phyloP scores from a whole-genome alignment of 176 grass and related monocot genomes.

The Avena insularis region DNA sequence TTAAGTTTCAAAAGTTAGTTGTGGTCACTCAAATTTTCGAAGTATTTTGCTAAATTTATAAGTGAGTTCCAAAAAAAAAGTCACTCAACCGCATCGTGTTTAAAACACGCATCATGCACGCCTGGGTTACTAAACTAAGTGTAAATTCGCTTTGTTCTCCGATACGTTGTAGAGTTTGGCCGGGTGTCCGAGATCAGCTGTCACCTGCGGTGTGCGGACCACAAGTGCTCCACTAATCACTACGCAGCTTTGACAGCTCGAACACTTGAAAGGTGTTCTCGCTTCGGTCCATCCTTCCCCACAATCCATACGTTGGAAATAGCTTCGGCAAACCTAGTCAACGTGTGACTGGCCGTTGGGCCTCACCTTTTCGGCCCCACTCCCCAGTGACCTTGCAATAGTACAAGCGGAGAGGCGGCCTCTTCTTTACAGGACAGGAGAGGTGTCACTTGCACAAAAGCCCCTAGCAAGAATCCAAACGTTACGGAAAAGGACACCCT shows the following conservation, averaged over 20 bases:
- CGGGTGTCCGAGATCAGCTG: neutral
- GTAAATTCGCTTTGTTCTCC: no score
- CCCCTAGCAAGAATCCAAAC: constrained; percentile 10
- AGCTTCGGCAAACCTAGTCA: neutral
- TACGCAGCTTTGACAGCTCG: neutral
- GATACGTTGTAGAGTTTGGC: neutral
- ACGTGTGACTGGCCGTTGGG: neutral
- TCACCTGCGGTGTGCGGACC: neutral
- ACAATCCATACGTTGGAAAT: neutral
- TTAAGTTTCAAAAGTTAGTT: no score
- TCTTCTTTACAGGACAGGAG: neutral
- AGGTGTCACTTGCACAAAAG: neutral
- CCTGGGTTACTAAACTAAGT: no score
- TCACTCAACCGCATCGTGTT: no score
- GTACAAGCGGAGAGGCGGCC: neutral
- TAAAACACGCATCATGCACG: no score
- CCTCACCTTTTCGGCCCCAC: neutral
- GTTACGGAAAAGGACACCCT: constrained; percentile 7
- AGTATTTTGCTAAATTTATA: no score
- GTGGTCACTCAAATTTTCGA: no score
- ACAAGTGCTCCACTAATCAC: neutral
- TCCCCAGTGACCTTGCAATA: neutral
- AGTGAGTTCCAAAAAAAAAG: no score
- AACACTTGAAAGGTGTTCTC: no score
- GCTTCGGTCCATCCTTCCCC: no score